These are phyloP conservation scores for Chlorella sp. DNA, from an alignment of 139 green algal species.

Conservation along the genomic window DNA sequence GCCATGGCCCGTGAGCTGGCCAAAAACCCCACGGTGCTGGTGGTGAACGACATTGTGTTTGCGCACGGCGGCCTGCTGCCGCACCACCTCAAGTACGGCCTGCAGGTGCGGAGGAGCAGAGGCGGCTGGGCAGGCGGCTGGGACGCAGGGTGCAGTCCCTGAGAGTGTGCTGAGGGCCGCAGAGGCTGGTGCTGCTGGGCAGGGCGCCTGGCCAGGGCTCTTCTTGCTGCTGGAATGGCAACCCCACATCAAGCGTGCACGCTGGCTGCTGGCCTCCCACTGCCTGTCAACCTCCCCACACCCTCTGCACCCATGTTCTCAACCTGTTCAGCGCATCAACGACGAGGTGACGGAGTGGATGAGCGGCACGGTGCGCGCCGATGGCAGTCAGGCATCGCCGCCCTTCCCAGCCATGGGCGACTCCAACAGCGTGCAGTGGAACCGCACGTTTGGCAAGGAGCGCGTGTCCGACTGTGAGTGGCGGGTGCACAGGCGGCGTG, in stretches of 20 bases:
- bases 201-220: too few relatives aligned
- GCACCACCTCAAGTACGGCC: slow-evolving; percentile 65
- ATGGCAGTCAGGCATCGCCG: slow-evolving; percentile 64
- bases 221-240: not conserved
- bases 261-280: not conserved
- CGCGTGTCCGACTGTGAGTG: slow-evolving; percentile 35
- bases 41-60: slow-evolving; percentile 95
- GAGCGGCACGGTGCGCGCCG: slow-evolving; percentile 62
- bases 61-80: slow-evolving; percentile 91
- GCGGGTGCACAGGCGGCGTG: not conserved
- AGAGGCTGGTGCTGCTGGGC: too few relatives aligned
- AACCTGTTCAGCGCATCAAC: slow-evolving; percentile 91
- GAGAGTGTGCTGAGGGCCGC: too few relatives aligned
- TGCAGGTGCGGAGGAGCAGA: slow-evolving; percentile 6
- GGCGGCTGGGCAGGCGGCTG: too few relatives aligned
- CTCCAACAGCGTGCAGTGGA: slow-evolving; percentile 90
- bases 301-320: too few relatives aligned
- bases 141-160: too few relatives aligned
- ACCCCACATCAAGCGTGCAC: too few relatives aligned
- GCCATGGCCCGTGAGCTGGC: slow-evolving; percentile 84
- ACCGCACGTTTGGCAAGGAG: slow-evolving; percentile 75
- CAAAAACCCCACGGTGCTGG: slow-evolving; percentile 90
- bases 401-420: slow-evolving; percentile 93
- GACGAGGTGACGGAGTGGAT: slow-evolving; percentile 91
- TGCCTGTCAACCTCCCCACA: too few relatives aligned